Conservation (phyloP, 1,284 basidiomycete genomes). For the Xerocomus minutiporus region DNA sequence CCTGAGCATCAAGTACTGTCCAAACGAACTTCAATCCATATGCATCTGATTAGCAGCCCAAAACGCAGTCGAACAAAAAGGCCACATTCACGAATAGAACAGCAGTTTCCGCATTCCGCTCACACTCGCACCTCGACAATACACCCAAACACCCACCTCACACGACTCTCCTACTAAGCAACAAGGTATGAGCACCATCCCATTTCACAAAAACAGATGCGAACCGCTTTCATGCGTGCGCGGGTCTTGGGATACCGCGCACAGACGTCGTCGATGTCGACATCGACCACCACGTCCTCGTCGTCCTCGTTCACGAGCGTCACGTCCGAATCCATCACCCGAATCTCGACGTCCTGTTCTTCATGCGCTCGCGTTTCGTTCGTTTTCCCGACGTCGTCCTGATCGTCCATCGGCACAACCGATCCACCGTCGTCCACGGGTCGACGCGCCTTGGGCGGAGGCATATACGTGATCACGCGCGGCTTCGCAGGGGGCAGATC, state of each 20-base stretch:
- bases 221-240: conserved; percentile 23
- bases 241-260: conserved; percentile 16
- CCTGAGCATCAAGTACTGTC: background rate
- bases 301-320: conserved; percentile 30
- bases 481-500: conserved; percentile 17
- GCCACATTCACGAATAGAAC: background rate
- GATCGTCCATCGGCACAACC: background rate
- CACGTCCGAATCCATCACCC: conserved; percentile 25
- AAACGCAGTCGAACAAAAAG: background rate
- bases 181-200: conserved; percentile 1
- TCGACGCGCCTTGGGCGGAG: conserved; percentile 35
- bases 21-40: background rate
- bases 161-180: conserved; percentile 15
- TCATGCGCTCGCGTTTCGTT: background rate
- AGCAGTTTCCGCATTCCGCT: background rate
- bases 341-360: conserved; percentile 1
- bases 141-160: conserved; percentile 10
- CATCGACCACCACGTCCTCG: conserved; percentile 3
- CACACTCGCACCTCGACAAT: conserved; percentile 14
- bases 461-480: conserved; percentile 44
- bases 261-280: conserved; percentile 21
- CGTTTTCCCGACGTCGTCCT: too few species aligned
- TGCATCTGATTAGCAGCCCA: background rate
- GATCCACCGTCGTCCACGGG: background rate
- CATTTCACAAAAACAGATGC: conserved; percentile 3